phyloP scores from a whole-genome alignment of 306 rosid genomes.

The Vigna unguiculata region DNA sequence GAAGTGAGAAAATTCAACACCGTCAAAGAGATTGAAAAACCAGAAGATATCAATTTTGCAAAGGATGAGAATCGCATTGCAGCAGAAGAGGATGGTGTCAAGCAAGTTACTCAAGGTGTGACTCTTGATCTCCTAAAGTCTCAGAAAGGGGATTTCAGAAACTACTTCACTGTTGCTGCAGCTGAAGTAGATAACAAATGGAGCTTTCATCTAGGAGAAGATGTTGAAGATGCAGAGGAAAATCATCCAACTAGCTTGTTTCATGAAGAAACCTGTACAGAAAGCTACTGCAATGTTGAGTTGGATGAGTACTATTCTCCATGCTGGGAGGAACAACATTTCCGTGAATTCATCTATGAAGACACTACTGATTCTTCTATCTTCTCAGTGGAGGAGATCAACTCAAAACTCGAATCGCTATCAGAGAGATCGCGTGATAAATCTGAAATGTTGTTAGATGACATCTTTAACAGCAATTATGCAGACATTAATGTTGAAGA shows the following conservation, averaged over 20 bases:
- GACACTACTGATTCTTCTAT: conserved; percentile 44
- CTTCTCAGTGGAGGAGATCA: conserved; percentile 37
- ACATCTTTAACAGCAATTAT: conserved; percentile 39
- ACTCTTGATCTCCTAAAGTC: conserved; percentile 44
- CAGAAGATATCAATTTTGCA: conserved; percentile 27
- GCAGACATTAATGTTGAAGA: conserved; percentile 33
- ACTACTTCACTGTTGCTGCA: conserved; percentile 13
- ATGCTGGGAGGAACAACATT: conserved; percentile 57
- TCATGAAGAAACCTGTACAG: conserved; percentile 44
- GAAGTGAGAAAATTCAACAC: conserved; percentile 20
- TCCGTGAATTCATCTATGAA: conserved; percentile 44
- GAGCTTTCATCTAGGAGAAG: conserved; percentile 39
- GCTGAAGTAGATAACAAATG: conserved; percentile 43
- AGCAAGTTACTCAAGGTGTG: conserved; percentile 31
- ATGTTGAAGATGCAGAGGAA: conserved; percentile 36
- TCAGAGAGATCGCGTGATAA: conserved; percentile 44
- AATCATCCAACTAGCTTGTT: conserved; percentile 37
- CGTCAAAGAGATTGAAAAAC: conserved; percentile 37
- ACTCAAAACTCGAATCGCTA: conserved; percentile 36
- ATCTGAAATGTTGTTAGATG: conserved; percentile 36
- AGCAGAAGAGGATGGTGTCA: conserved; percentile 26
- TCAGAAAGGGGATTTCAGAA: conserved; percentile 49
- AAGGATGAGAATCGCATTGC: conserved; percentile 34
- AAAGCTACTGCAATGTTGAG: conserved; percentile 50
- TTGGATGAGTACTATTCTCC: conserved; percentile 47